Conservation (phyloP, 768 basidiomycete species). For the Termitomyces sp. region DNA sequence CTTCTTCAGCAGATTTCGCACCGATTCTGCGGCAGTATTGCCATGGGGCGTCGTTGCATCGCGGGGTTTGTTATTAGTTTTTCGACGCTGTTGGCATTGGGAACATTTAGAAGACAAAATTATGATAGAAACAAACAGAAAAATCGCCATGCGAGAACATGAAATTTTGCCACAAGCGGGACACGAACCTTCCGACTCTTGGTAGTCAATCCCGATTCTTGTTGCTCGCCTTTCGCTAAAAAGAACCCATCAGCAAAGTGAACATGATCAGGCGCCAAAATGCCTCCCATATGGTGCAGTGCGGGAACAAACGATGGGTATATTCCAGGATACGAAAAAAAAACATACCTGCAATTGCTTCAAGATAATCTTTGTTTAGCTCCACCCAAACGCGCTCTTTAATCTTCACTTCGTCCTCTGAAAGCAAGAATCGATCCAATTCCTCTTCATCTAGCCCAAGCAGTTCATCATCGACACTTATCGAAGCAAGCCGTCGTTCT, state of each 20-base stretch:
- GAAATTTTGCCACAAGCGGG: constrained; percentile 31
- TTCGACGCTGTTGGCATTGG: constrained; percentile 53
- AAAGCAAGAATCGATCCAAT: constrained; percentile 74
- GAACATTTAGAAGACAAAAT: constrained; percentile 12
- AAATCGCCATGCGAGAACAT: constrained; percentile 3
- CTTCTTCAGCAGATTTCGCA: constrained; percentile 76
- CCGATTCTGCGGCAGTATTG: constrained; percentile 71
- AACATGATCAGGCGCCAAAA: constrained; percentile 4
- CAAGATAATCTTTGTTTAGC: constrained; percentile 86
- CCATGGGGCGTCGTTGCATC: constrained; percentile 72
- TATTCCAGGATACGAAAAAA: background rate
- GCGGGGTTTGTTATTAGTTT: constrained; percentile 56
- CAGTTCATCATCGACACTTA: constrained; percentile 56
- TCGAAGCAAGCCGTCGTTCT: constrained; percentile 52
- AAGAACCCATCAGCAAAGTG: constrained; percentile 40
- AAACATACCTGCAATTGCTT: constrained; percentile 75
- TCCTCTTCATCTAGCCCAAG: constrained; percentile 88
- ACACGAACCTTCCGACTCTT: constrained; percentile 80
- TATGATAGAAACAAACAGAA: constrained; percentile 11
- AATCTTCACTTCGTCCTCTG: constrained; percentile 75
- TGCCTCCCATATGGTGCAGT: background rate
- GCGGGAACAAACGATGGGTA: background rate
- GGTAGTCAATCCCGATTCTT: constrained; percentile 33
- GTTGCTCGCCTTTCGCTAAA: constrained; percentile 67
- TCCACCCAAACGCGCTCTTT: constrained; percentile 96